Percentiles rank a stretch among this genome's conserved stretches.
Conservation (phyloP, 495 filamentous ascomycete species). For the Terfezia claveryi region DNA sequence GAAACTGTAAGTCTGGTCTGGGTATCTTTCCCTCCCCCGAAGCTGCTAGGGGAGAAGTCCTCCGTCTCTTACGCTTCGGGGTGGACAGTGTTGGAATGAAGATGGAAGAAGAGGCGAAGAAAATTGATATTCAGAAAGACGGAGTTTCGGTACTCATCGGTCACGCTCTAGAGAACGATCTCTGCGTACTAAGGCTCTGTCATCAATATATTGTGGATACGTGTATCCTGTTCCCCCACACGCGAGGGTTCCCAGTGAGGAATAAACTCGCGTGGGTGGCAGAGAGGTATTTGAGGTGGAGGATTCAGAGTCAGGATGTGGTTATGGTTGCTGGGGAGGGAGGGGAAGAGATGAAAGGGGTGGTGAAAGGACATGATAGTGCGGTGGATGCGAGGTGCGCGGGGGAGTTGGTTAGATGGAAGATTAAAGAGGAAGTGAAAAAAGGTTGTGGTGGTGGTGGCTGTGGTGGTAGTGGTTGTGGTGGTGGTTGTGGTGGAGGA, state of each 20-base stretch:
- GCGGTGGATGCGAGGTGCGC: constrained; percentile 74
- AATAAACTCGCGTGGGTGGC: constrained; percentile 50
- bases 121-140: constrained; percentile 33
- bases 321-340: constrained; percentile 29
- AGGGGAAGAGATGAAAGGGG: constrained; percentile 4
- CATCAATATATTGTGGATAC: constrained; percentile 77
- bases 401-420: constrained; percentile 57
- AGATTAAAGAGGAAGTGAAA: constrained; percentile 40
- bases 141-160: constrained; percentile 67
- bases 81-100: constrained; percentile 40
- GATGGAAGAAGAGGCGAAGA: constrained; percentile 30
- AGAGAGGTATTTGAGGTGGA: constrained; percentile 37
- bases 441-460: neutral
- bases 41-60: constrained; percentile 39
- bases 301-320: constrained; percentile 38
- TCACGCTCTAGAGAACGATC: constrained; percentile 87
- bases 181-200: constrained; percentile 60
- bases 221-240: constrained; percentile 60
- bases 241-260: constrained; percentile 48
- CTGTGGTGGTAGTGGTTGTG: neutral
- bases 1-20: constrained; percentile 4
- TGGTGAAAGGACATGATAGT: constrained; percentile 49
- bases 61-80: constrained; percentile 19
- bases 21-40: constrained; percentile 9
- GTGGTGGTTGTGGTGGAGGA: neutral